Evolutionary conservation across 129 eudicot genomes (phyloP), one percentile per base, ranked within the genome.

Genomic region (Tanacetum coccineum): DNA sequence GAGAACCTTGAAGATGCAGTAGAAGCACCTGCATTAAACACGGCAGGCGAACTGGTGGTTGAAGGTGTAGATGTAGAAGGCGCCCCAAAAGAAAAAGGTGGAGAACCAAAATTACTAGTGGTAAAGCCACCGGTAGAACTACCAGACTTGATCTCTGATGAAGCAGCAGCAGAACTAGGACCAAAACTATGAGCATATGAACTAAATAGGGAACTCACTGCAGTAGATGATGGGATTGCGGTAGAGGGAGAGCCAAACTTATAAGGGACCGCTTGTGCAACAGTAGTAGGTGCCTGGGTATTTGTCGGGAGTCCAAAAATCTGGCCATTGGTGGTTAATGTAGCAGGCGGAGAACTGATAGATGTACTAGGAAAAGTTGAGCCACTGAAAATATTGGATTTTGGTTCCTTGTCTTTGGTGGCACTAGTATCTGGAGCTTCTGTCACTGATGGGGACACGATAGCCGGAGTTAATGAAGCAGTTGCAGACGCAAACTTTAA

Each of bases 41-140:
- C 62, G 26, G 57, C 9, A 6, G 87, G 84, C 1, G 77, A 58
- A 39, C 76, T 71, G 53, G 51, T 62, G 30, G 83, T 40, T 21
- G 86, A 47, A 53, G 80, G 64, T 47, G 49, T 70, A 57, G n/a
- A n/a, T n/a, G n/a, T n/a, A n/a, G n/a, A n/a, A 50, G 83, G 64
- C 18, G 75, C 78, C 50, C 87, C 97, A 83, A 83, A 78, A 20
- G 87, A 57, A 56, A 87, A 84, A 11, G 66, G 73, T 40, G 85
- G 4, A 44, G 82, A 69, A 32, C 83, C 14, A 25, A 74, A 26
- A 79, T 61, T 45, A 51, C 72, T 78, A n/a, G n/a, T n/a, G n/a
- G n/a, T n/a, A n/a, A n/a, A n/a, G n/a, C n/a, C n/a, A n/a, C n/a
- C n/a, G 69, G 67, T 59, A 0, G 78, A 67, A 67, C 81, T 54